Conservation (phyloP, 495 filamentous ascomycete species). For the Podospora anserina region DNA sequence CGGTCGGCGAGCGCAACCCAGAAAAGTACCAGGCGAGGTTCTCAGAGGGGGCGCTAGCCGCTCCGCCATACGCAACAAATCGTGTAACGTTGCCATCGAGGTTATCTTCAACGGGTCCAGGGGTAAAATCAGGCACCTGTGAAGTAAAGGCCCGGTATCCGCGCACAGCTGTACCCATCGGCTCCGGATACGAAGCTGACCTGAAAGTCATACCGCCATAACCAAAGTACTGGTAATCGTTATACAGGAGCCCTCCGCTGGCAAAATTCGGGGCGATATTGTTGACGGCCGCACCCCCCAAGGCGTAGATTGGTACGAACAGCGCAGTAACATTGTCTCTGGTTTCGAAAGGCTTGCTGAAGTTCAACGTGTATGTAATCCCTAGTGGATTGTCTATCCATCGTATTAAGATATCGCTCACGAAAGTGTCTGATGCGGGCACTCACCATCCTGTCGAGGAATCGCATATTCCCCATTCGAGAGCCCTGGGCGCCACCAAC, state of each 20-base stretch:
- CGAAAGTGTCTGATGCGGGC: not conserved
- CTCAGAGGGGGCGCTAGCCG: conserved; percentile 64
- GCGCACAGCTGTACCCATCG: conserved; percentile 38
- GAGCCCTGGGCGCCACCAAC: conserved; percentile 49
- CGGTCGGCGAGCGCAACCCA: conserved; percentile 51
- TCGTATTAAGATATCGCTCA: no score
- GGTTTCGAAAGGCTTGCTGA: conserved; percentile 56
- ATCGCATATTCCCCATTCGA: conserved; percentile 33
- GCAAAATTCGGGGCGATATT: conserved; percentile 58
- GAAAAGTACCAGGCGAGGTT: conserved; percentile 71
- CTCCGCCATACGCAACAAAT: conserved; percentile 63
- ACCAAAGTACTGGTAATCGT: conserved; percentile 56
- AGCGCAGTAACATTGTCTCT: conserved; percentile 51
- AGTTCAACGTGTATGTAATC: conserved; percentile 54
- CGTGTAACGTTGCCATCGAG: conserved; percentile 52
- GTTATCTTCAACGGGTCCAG: conserved; percentile 36
- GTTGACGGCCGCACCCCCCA: conserved; percentile 42
- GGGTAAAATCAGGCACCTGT: conserved; percentile 40
- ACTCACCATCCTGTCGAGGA: conserved; percentile 37
- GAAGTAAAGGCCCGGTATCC: conserved; percentile 54
- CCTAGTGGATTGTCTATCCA: conserved; percentile 44
- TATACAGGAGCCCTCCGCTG: conserved; percentile 65
- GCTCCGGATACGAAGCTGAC: conserved; percentile 27
- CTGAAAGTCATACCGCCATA: conserved; percentile 46
- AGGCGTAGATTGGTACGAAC: conserved; percentile 46